A percentile compares a stretch with the other conserved stretches of the same genome.
Conservation (phyloP, 139 green algal species). For the Haematococcus lacustris region DNA sequence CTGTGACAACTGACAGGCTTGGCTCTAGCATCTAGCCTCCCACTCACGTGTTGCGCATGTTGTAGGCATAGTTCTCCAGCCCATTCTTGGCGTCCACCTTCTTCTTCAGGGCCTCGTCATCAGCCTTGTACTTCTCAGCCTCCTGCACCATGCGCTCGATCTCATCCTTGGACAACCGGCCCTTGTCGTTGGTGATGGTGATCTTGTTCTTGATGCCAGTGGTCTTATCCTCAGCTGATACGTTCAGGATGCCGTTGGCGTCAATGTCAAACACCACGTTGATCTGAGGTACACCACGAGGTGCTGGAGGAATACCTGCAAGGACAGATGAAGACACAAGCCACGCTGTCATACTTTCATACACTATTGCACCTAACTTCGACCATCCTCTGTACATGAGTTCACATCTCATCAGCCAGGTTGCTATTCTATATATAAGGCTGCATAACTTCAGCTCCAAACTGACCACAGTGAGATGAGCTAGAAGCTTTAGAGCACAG, state of each 20-base stretch:
- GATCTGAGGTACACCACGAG: conserved; percentile 96
- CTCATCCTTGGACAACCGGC: conserved; percentile 93
- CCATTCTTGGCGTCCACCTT: conserved; percentile 90
- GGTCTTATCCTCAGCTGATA: conserved; percentile 95
- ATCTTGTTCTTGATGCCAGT: conserved; percentile 96
- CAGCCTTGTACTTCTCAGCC: conserved; percentile 97
- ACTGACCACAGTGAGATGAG: no score
- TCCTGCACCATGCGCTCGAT: conserved; percentile 96
- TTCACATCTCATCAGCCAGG: no score
- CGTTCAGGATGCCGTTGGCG: conserved; percentile 98
- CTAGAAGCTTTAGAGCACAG: no score
- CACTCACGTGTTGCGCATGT: conserved; percentile 83
- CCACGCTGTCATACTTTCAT: no score
- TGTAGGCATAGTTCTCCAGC: conserved; percentile 91
- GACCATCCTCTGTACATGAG: no score
- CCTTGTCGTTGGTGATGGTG: conserved; percentile 99
- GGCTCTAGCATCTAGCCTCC: no score
- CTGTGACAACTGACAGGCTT: no score
- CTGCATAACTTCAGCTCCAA: no score
- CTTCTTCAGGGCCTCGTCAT: conserved; percentile 87
- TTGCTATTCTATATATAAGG: no score
- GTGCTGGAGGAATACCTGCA: conserved; percentile 96
- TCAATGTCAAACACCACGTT: conserved; percentile 96
- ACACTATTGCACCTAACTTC: no score
- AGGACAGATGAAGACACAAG: no score